Percentiles rank a stretch among this genome's conserved stretches.
These are phyloP conservation scores for Xylaria sp. DNA, from an alignment of 2,329 filamentous ascomycete species.

Conservation along the genomic window DNA sequence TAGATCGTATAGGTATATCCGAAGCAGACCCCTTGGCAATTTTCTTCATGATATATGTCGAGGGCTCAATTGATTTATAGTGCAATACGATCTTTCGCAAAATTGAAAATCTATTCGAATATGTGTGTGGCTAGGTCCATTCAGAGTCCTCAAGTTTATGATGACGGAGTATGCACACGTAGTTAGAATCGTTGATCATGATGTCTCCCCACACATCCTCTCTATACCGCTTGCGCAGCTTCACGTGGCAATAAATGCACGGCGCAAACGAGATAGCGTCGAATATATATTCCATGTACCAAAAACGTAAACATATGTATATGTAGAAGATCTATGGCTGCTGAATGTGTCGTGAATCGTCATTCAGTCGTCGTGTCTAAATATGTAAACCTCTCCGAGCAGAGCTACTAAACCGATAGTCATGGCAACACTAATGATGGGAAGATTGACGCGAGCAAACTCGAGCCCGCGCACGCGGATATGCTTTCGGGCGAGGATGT, in stretches of 20 bases:
- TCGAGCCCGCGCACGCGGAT: conserved; percentile 72
- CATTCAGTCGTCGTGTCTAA: conserved; percentile 40
- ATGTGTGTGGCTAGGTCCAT: too few relatives aligned
- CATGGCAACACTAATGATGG: conserved; percentile 76
- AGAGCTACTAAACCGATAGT: conserved; percentile 64
- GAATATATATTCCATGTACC: neutral
- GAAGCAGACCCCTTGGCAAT: too few relatives aligned
- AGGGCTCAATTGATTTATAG: too few relatives aligned
- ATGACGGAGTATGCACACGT: too few relatives aligned
- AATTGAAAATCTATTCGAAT: too few relatives aligned
- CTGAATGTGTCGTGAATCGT: conserved; percentile 4
- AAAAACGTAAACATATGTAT: neutral
- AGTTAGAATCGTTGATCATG: too few relatives aligned
- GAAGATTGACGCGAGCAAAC: conserved; percentile 75
- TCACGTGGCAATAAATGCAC: neutral
- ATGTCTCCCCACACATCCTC: neutral
- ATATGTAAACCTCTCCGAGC: conserved; percentile 66
- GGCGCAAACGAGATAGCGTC: neutral
- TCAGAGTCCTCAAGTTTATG: too few relatives aligned
- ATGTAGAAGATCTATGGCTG: neutral
- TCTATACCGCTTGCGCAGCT: neutral
- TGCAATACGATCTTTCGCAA: too few relatives aligned
- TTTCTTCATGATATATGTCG: too few relatives aligned
- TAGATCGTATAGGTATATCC: neutral
- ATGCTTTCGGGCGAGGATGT: conserved; percentile 74